Evolutionary conservation across 805 yeast species (phyloP).

Genomic region (Metahyphopichia silvanorum): DNA sequence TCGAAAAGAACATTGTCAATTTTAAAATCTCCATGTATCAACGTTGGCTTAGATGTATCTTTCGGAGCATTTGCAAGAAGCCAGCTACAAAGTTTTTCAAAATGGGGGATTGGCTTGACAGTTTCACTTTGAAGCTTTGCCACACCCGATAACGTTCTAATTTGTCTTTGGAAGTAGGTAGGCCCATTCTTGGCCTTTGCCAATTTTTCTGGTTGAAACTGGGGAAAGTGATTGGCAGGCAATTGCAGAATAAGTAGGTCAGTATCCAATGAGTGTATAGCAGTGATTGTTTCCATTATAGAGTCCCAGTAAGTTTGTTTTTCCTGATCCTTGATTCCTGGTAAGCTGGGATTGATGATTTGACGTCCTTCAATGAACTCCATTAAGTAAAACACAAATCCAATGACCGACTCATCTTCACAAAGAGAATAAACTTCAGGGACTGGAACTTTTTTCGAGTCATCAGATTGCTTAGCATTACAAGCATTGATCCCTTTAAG

Average conservation of each 20-base stretch:
- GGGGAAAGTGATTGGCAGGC: conserved; percentile 45
- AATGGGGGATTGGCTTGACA: conserved; percentile 48
- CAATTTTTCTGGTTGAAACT: conserved; percentile 24
- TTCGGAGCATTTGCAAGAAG: conserved; percentile 41
- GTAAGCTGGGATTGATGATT: conserved; percentile 52
- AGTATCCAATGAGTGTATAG: conserved; percentile 50
- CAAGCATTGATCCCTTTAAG: conserved; percentile 34
- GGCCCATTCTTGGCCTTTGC: conserved; percentile 9
- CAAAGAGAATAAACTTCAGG: conserved; percentile 51
- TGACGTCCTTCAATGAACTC: conserved; percentile 55
- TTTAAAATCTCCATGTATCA: conserved; percentile 66
- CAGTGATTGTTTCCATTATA: conserved; percentile 44
- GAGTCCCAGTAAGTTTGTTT: conserved; percentile 42
- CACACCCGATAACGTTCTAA: conserved; percentile 43
- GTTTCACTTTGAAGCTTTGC: conserved; percentile 32
- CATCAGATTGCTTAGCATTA: conserved; percentile 14
- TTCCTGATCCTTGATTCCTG: conserved; percentile 23
- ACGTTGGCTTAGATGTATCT: conserved; percentile 41
- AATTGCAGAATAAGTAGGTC: conserved; percentile 36
- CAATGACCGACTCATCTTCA: conserved; percentile 53
- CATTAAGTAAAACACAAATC: conserved; percentile 59
- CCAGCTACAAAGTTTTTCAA: conserved; percentile 41
- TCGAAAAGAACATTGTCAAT: conserved; percentile 62
- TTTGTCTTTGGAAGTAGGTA: conserved; percentile 53
- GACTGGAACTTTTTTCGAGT: conserved; percentile 43